Evolutionary conservation across 768 basidiomycete genomes (phyloP).

Genomic region (Podaxis carcinomalis): DNA sequence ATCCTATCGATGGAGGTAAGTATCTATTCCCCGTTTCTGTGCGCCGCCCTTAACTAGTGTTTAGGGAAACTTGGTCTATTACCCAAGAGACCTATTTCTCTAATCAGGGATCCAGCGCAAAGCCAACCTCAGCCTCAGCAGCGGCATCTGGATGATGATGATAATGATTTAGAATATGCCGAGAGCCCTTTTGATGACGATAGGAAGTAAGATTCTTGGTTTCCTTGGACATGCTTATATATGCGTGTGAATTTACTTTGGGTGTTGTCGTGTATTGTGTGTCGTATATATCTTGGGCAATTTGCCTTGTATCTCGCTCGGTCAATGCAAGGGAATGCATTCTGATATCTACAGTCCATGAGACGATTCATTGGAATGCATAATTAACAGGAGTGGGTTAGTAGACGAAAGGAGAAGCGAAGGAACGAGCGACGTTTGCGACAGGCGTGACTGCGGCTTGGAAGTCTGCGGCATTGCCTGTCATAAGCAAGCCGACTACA

Average conservation of each 20-base stretch:
- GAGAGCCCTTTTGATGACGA: constrained; percentile 73
- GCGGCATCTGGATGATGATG: constrained; percentile 26
- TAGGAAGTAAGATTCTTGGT: constrained; percentile 14
- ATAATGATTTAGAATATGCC: constrained; percentile 65
- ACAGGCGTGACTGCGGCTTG: constrained; percentile 29
- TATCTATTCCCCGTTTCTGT: neutral
- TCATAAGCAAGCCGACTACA: constrained; percentile 79
- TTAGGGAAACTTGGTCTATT: constrained; percentile 66
- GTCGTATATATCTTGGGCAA: neutral
- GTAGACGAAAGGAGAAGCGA: constrained; percentile 36
- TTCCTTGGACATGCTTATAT: neutral
- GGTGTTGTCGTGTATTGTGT: neutral
- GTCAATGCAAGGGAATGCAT: neutral
- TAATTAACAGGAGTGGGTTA: constrained; percentile 15
- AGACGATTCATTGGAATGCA: neutral
- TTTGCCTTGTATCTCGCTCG: neutral
- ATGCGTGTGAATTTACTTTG: neutral
- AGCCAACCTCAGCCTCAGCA: constrained; percentile 14
- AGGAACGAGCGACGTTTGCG: constrained; percentile 27
- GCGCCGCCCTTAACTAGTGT: neutral
- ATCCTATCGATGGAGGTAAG: constrained; percentile 30
- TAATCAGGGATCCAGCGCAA: constrained; percentile 21
- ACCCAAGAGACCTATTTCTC: constrained; percentile 70
- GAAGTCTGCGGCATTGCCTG: constrained; percentile 62
- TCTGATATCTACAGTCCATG: constrained; percentile 5